Conservation (phyloP, 306 rosid genomes). For the Cicer judaicum region DNA sequence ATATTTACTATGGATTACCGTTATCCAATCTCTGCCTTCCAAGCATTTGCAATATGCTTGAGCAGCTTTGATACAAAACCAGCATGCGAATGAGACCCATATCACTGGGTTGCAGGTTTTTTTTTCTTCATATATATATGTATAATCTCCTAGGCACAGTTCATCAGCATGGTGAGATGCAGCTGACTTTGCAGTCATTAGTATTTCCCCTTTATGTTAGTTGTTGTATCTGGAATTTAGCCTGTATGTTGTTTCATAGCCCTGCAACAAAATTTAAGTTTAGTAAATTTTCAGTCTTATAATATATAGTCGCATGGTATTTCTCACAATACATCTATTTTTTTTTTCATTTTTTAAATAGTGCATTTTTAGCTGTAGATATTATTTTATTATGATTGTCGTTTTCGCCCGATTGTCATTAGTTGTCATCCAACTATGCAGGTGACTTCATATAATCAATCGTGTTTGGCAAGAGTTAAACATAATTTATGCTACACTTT, state of each 20-base stretch:
- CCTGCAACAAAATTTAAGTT: conserved; percentile 49
- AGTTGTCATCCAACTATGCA: conserved; percentile 34
- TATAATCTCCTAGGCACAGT: conserved; percentile 44
- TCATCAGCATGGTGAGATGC: conserved; percentile 42
- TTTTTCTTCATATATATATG: conserved; percentile 12
- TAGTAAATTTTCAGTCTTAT: conserved; percentile 44
- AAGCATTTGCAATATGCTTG: conserved; percentile 85
- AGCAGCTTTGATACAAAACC: conserved; percentile 93
- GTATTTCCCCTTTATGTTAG: conserved; percentile 43
- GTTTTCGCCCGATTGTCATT: conserved; percentile 1
- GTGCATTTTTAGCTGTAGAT: conserved; percentile 20
- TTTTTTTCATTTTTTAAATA: background rate
- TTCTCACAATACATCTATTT: conserved; percentile 6
- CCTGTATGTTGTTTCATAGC: conserved; percentile 52
- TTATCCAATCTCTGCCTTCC: conserved; percentile 90
- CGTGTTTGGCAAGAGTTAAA: background rate
- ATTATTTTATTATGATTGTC: background rate
- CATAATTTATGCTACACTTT: background rate
- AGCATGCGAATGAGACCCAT: conserved; percentile 71
- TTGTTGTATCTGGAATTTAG: conserved; percentile 45
- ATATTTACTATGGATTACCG: conserved; percentile 91
- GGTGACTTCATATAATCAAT: background rate
- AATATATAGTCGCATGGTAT: conserved; percentile 23
- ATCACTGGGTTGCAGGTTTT: conserved; percentile 40
- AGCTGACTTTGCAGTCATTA: conserved; percentile 47